Percentiles rank a stretch among this genome's conserved stretches.
phyloP scores from a whole-genome alignment of 805 yeast species.

The Teunomyces tritomae region DNA sequence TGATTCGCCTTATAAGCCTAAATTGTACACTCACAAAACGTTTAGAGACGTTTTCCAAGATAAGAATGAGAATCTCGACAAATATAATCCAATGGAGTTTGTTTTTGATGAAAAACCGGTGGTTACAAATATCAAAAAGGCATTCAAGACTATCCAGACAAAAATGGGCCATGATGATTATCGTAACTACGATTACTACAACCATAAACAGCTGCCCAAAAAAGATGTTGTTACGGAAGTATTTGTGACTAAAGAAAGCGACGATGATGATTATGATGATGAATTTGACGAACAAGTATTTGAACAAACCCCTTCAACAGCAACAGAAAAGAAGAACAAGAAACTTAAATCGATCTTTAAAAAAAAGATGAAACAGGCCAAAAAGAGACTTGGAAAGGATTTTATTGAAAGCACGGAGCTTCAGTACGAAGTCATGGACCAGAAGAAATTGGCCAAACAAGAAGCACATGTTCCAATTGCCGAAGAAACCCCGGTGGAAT shows the following conservation, averaged over 20 bases:
- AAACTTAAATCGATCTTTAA: conserved; percentile 10
- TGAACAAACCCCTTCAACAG: background rate
- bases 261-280: conserved; percentile 11
- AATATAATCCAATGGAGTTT: conserved; percentile 38
- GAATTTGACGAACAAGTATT: background rate
- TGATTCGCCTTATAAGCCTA: conserved; percentile 32
- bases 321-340: conserved; percentile 11
- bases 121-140: conserved; percentile 15
- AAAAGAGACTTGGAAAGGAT: conserved; percentile 21
- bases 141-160: conserved; percentile 26
- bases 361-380: conserved; percentile 20
- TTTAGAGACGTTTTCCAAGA: conserved; percentile 36
- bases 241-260: conserved; percentile 20
- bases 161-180: conserved; percentile 32
- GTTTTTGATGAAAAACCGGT: conserved; percentile 33
- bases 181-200: conserved; percentile 35
- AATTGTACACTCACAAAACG: conserved; percentile 38
- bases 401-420: conserved; percentile 10
- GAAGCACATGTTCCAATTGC: conserved; percentile 5
- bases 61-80: conserved; percentile 25
- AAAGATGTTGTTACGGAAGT: conserved; percentile 15
- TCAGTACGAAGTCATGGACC: conserved; percentile 7
- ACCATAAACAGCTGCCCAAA: conserved; percentile 14
- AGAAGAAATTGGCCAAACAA: conserved; percentile 5
- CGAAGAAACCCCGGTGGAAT: conserved; percentile 7